These are phyloP conservation scores for Volvariella volvacea DNA, from an alignment of 1,284 basidiomycete genomes.

Conservation along the genomic window DNA sequence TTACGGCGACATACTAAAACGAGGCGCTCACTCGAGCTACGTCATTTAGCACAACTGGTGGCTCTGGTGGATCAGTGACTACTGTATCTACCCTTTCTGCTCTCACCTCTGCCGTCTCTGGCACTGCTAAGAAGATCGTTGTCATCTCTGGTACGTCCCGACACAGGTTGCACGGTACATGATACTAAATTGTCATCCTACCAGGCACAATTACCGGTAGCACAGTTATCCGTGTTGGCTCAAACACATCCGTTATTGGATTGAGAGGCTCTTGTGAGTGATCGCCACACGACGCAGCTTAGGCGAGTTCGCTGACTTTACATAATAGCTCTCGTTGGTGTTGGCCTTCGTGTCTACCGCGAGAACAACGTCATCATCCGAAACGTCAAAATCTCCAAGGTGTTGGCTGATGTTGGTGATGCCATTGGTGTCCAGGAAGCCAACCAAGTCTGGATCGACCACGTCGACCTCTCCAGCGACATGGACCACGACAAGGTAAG, in stretches of 20 bases:
- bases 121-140: constrained; percentile 36
- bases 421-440: constrained; percentile 36
- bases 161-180: too few relatives aligned
- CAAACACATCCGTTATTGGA: constrained; percentile 38
- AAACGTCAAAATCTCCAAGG: constrained; percentile 43
- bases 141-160: constrained; percentile 31
- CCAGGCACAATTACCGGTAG: constrained; percentile 35
- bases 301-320: background rate
- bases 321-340: constrained; percentile 28
- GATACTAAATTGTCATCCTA: background rate
- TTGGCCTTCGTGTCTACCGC: constrained; percentile 32
- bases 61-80: constrained; percentile 35
- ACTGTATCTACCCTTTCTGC: constrained; percentile 36
- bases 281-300: background rate
- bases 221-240: constrained; percentile 32
- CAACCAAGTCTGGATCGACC: constrained; percentile 41
- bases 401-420: constrained; percentile 35
- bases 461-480: constrained; percentile 38
- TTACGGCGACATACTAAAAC: background rate
- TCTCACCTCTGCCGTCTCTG: constrained; percentile 35
- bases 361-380: constrained; percentile 41
- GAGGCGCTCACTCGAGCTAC: background rate
- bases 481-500: constrained; percentile 38
- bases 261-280: constrained; percentile 20
- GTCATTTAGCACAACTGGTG: constrained; percentile 32